Conservation (phyloP, 352 stramenopile species). For the Thalassiosira mediterranea region DNA sequence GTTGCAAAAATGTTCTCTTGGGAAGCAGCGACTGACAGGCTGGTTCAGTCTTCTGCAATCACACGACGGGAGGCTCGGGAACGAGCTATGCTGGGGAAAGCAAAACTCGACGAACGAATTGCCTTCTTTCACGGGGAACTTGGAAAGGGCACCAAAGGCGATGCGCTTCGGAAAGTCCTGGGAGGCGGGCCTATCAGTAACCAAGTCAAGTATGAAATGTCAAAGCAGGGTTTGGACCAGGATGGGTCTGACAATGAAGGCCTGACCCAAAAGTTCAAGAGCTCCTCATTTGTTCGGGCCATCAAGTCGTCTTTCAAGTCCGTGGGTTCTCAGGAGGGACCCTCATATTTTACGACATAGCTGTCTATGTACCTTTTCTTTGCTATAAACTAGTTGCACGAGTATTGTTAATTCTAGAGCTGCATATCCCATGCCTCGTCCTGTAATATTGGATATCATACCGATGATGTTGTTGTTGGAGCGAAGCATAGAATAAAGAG, state of each 20-base stretch:
- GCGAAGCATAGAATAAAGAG: no score
- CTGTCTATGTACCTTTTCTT: neutral
- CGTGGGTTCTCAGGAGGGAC: neutral
- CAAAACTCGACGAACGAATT: conserved; percentile 74
- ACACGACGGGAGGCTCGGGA: conserved; percentile 60
- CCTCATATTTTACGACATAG: neutral
- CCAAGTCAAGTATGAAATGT: conserved; percentile 70
- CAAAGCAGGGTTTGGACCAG: conserved; percentile 26
- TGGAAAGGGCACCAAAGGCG: conserved; percentile 55
- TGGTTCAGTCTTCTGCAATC: conserved; percentile 72
- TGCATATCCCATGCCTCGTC: no score
- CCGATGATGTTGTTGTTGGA: neutral
- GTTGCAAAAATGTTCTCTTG: conserved; percentile 80
- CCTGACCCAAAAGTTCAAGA: conserved; percentile 53
- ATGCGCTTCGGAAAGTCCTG: conserved; percentile 68
- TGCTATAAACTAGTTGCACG: no score
- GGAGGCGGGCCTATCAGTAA: conserved; percentile 64
- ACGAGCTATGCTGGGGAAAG: conserved; percentile 50
- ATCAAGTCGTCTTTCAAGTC: conserved; percentile 51
- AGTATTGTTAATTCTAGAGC: no score
- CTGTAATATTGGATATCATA: neutral
- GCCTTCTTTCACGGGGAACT: conserved; percentile 71
- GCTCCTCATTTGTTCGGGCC: conserved; percentile 61
- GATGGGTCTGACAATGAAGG: conserved; percentile 61
- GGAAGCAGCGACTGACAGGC: conserved; percentile 85